phyloP scores from a whole-genome alignment of 2,329 filamentous ascomycete species.

The Graphiopsis chlorocephala region DNA sequence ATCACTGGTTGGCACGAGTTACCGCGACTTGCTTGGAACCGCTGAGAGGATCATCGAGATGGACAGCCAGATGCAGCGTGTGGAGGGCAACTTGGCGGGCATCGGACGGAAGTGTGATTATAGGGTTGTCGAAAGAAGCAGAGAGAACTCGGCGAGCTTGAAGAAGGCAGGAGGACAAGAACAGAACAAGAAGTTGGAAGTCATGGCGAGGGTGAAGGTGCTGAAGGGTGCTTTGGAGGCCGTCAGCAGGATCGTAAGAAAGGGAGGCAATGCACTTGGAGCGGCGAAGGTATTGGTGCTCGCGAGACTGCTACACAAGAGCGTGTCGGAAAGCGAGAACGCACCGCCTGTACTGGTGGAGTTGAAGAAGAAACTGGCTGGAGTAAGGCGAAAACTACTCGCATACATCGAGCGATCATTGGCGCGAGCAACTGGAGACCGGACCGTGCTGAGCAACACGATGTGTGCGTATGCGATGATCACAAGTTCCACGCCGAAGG shows the following conservation, averaged over 20 bases:
- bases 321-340: slow-evolving; percentile 55
- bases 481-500: slow-evolving; percentile 74
- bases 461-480: slow-evolving; percentile 80
- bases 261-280: slow-evolving; percentile 51
- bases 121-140: slow-evolving; percentile 58
- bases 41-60: slow-evolving; percentile 93
- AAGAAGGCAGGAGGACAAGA: slow-evolving; percentile 15
- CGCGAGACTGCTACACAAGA: slow-evolving; percentile 71
- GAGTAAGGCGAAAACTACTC: slow-evolving; percentile 62
- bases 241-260: slow-evolving; percentile 53
- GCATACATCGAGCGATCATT: slow-evolving; percentile 59
- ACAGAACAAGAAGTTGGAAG: slow-evolving; percentile 12
- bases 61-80: slow-evolving; percentile 71
- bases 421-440: slow-evolving; percentile 34
- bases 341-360: slow-evolving; percentile 57
- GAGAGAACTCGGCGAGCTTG: background rate
- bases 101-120: slow-evolving; percentile 79
- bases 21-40: slow-evolving; percentile 85
- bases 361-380: slow-evolving; percentile 62
- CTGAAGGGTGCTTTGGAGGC: slow-evolving; percentile 55
- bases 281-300: slow-evolving; percentile 68
- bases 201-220: slow-evolving; percentile 38
- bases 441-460: slow-evolving; percentile 61
- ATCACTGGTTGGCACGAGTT: slow-evolving; percentile 65
- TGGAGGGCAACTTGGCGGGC: slow-evolving; percentile 67